Conservation (phyloP, 495 filamentous ascomycete species). For the Hypomontagnella monticulosa region DNA sequence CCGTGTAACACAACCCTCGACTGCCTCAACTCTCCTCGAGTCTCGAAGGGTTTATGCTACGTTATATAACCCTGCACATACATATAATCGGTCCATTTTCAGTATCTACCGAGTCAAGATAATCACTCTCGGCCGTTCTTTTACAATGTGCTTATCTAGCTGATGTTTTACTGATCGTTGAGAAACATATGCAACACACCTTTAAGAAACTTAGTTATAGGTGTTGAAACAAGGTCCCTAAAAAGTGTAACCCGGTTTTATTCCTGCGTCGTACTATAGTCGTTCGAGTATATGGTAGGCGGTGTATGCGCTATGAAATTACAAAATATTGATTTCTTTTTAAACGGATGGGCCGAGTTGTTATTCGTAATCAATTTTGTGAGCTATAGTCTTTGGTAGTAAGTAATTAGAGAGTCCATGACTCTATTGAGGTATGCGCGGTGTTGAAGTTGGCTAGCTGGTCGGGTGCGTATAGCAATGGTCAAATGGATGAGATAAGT, state of each 20-base stretch:
- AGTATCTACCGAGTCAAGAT: not conserved
- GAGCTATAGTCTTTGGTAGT: no score
- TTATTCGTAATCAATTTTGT: no score
- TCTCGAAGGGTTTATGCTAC: conserved; percentile 26
- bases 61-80: conserved; percentile 6
- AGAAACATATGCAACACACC: conserved; percentile 22
- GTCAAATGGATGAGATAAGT: no score
- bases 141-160: not conserved
- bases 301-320: not conserved
- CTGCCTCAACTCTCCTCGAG: conserved; percentile 13
- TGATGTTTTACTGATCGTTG: conserved; percentile 1
- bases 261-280: not conserved
- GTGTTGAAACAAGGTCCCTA: conserved; percentile 1
- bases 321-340: no score
- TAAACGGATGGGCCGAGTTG: no score
- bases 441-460: no score
- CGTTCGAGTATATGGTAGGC: not conserved
- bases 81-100: conserved; percentile 21
- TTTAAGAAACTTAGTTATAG: not conserved
- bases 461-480: no score
- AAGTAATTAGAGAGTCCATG: no score
- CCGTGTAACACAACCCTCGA: conserved; percentile 32
- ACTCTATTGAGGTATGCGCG: no score
- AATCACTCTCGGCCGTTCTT: conserved; percentile 15
- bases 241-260: not conserved